These are phyloP conservation scores for Oxytropis ochrocephala DNA, from an alignment of 306 rosid species.

Conservation along the genomic window DNA sequence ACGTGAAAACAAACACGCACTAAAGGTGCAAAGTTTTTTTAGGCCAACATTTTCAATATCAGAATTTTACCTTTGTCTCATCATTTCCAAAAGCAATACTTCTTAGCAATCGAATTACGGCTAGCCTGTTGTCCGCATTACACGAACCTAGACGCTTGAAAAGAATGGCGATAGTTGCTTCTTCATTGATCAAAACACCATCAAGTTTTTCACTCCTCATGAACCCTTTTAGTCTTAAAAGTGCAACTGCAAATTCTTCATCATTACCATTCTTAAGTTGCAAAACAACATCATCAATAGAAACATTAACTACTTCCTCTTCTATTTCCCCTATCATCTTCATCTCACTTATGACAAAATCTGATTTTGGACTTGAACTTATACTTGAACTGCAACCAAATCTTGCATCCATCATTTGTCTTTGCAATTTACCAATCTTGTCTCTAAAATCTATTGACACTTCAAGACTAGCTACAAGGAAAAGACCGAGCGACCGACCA, in stretches of 20 bases:
- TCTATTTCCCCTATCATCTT: constrained; percentile 45
- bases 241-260: constrained; percentile 52
- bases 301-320: constrained; percentile 39
- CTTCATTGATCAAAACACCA: constrained; percentile 49
- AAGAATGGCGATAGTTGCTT: constrained; percentile 47
- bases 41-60: not conserved
- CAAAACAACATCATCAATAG: constrained; percentile 46
- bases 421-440: constrained; percentile 44
- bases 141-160: constrained; percentile 56
- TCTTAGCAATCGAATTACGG: constrained; percentile 49
- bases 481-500: constrained; percentile 73
- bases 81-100: constrained; percentile 39
- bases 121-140: constrained; percentile 38
- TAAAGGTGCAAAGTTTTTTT: not conserved
- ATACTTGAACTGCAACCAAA: constrained; percentile 38
- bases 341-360: constrained; percentile 21
- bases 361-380: constrained; percentile 48
- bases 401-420: constrained; percentile 50
- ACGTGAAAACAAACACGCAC: too few relatives aligned
- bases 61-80: constrained; percentile 56
- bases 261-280: constrained; percentile 69
- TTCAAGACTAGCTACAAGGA: constrained; percentile 57
- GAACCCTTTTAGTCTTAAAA: constrained; percentile 48
- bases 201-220: constrained; percentile 30
- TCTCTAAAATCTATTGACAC: constrained; percentile 51